A percentile compares a stretch with the other conserved stretches of the same genome.
phyloP scores from a whole-genome alignment of 116 monocot genomes.

The Dioscorea cayenensis region DNA sequence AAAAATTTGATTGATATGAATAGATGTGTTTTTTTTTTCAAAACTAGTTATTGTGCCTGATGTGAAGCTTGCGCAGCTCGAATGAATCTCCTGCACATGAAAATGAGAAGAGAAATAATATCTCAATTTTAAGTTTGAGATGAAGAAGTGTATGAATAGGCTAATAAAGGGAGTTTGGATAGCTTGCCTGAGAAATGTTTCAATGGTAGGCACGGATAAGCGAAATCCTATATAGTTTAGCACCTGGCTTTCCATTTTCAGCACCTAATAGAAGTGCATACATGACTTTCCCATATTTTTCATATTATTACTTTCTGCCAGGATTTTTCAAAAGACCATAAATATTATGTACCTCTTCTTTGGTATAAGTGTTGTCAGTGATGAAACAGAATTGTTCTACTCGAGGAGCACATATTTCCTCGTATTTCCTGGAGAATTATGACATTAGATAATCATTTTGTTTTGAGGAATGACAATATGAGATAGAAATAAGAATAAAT shows the following conservation, averaged over 20 bases:
- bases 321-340: neutral
- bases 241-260: conserved; percentile 69
- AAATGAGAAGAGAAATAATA: neutral
- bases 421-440: conserved; percentile 61
- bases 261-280: conserved; percentile 28
- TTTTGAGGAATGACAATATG: too few species aligned
- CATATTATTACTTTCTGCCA: neutral
- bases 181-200: conserved; percentile 79
- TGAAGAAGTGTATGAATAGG: neutral
- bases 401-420: conserved; percentile 86
- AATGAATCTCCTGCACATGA: conserved; percentile 60
- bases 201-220: conserved; percentile 62
- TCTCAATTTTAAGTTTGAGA: neutral
- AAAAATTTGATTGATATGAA: neutral
- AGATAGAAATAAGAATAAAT: too few species aligned
- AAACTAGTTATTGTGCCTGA: conserved; percentile 25
- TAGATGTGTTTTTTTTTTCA: neutral
- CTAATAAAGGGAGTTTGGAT: neutral
- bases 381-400: conserved; percentile 90
- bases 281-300: neutral
- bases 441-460: too few species aligned
- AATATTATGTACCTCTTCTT: conserved; percentile 44
- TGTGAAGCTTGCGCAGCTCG: conserved; percentile 61
- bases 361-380: conserved; percentile 79
- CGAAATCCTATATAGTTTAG: conserved; percentile 49